Evolutionary conservation across 805 yeast genomes (phyloP), one percentile per base, ranked within the genome.

Genomic region (Suhomyces tanzawaensis): DNA sequence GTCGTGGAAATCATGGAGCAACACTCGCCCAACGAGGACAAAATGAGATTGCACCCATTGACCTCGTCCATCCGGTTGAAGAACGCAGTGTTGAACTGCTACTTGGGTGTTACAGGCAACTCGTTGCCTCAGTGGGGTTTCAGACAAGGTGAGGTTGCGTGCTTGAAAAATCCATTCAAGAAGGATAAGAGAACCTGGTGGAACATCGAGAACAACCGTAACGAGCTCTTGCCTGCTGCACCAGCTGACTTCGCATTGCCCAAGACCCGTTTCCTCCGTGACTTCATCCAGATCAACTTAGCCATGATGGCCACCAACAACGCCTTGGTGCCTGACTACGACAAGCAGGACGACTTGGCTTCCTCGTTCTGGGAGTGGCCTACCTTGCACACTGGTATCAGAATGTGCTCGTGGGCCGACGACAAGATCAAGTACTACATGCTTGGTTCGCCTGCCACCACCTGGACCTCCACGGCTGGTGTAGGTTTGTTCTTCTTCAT

Each of bases 91-190:
- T 60, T 88, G 53, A 84, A 85, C 29, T 95, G 97, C 60, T 90
- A 89, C 60, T 68, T 93, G 55, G 85, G 90, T 48, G 85, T 91
- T 11, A 74, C 93, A 8, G 97, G 96, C 31, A 66, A 70, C 48
- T 59, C 77, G 17, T 81, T 90, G 56, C 99, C 99, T 14, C 81
- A 79, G 13, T 93, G 99, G 99, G 99, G 99, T 15, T 93, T 91
- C 76, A 79, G 88, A 58, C 99, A 93, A 71, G 95, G 96, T 46
- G 99, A 93, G 69, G 91, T 93, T 47, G 82, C 81, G 1, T 93
- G 99, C 66, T 62, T 71, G 58, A 78, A 75, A 48, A 62, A 70
- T 44, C 81, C 88, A 25, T 84, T 81, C 60, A 66, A 56, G 31
- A 80, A 85, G 61, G 95, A 85, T 57, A 85, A 85, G 68, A 71